phyloP scores from a whole-genome alignment of 2,329 filamentous ascomycete genomes.

The Dactylellina cionopaga region DNA sequence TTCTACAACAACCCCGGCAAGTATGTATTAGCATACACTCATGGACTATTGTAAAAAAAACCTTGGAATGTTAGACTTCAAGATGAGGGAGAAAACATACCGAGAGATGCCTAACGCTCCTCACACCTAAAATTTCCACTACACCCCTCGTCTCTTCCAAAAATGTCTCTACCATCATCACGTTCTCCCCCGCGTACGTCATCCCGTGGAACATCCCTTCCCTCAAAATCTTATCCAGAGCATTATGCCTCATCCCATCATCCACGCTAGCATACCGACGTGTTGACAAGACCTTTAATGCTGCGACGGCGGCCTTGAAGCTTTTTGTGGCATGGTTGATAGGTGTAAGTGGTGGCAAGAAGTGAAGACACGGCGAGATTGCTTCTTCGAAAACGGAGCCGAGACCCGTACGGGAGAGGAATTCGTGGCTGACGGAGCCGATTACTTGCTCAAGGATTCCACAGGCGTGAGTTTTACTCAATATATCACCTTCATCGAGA shows the following conservation, averaged over 20 bases:
- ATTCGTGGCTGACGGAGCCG: slow-evolving; percentile 16
- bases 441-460: slow-evolving; percentile 27
- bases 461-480: slow-evolving; percentile 42
- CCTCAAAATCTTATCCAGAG: slow-evolving; percentile 52
- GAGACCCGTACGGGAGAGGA: slow-evolving; percentile 54
- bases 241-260: slow-evolving; percentile 30
- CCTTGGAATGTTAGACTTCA: neutral
- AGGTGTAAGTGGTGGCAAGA: slow-evolving; percentile 55
- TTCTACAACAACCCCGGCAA: slow-evolving; percentile 23
- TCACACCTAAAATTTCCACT: slow-evolving; percentile 48
- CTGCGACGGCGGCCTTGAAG: slow-evolving; percentile 42
- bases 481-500: slow-evolving; percentile 43
- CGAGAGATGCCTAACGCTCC: slow-evolving; percentile 53
- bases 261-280: slow-evolving; percentile 15
- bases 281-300: slow-evolving; percentile 41
- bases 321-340: slow-evolving; percentile 39
- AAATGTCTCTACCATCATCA: slow-evolving; percentile 49
- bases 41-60: neutral
- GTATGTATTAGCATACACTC: neutral
- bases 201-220: slow-evolving; percentile 54
- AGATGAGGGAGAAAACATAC: slow-evolving; percentile 40
- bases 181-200: slow-evolving; percentile 54
- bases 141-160: slow-evolving; percentile 24
- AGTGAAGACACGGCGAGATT: slow-evolving; percentile 52
- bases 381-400: slow-evolving; percentile 55